Conservation (phyloP, 2,329 filamentous ascomycete species). For the Proliferodiscus dingleyae region DNA sequence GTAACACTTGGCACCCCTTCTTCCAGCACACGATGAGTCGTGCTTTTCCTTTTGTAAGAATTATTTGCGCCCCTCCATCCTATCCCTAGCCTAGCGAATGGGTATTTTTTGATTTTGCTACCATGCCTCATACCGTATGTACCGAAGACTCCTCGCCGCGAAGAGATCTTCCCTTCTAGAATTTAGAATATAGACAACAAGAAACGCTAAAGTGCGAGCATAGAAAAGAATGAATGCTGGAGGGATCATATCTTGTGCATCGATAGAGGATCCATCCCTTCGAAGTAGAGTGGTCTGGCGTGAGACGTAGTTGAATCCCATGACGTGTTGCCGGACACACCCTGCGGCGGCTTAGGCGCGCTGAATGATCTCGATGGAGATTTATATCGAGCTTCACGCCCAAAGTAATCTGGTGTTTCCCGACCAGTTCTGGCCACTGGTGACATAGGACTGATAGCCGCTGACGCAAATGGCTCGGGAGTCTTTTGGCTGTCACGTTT, state of each 20-base stretch:
- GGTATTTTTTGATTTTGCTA: too few species aligned
- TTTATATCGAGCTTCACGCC: constrained; percentile 41
- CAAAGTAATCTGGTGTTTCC: constrained; percentile 35
- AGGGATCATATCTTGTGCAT: constrained; percentile 29
- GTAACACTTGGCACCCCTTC: too few species aligned
- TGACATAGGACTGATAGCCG: constrained; percentile 22
- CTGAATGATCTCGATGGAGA: constrained; percentile 45
- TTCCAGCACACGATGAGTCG: too few species aligned
- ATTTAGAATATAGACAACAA: constrained; percentile 13
- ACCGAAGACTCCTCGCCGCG: not conserved
- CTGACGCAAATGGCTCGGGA: constrained; percentile 23
- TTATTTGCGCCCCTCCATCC: too few species aligned
- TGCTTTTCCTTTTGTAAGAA: too few species aligned
- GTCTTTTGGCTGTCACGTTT: constrained; percentile 31
- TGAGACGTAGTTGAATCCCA: constrained; percentile 26
- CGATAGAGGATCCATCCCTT: constrained; percentile 24
- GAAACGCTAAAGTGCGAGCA: constrained; percentile 21
- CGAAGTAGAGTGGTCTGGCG: constrained; percentile 17
- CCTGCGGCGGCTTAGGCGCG: constrained; percentile 37
- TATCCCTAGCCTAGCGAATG: too few species aligned
- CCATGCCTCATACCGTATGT: not conserved
- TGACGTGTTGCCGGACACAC: not conserved
- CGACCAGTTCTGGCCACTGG: constrained; percentile 26
- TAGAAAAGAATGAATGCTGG: constrained; percentile 2
- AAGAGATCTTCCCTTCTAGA: not conserved